These are phyloP conservation scores for Lachnellula occidentalis DNA, from an alignment of 2,329 filamentous ascomycete species.

Conservation along the genomic window DNA sequence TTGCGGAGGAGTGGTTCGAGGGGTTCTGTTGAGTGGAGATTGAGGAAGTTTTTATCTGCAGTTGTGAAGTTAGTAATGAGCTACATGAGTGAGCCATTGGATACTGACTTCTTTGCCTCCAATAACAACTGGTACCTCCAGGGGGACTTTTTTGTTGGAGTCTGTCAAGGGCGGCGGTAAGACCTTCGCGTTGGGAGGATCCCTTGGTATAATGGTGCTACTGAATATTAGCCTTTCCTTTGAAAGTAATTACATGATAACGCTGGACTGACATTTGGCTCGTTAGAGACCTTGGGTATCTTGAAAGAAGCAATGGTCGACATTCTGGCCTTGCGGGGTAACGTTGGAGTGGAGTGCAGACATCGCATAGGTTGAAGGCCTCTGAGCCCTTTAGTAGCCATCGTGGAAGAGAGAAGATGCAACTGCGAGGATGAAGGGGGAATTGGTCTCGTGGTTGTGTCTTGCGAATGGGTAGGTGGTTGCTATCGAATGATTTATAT, in stretches of 20 bases:
- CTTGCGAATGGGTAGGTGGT: not conserved
- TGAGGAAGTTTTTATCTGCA: slow-evolving; percentile 60
- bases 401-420: slow-evolving; percentile 4
- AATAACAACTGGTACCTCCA: slow-evolving; percentile 78
- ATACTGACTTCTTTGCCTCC: slow-evolving; percentile 70
- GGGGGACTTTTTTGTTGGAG: slow-evolving; percentile 63
- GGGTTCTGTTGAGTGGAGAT: slow-evolving; percentile 74
- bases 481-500: not conserved
- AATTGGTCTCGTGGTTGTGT: not conserved
- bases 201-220: slow-evolving; percentile 88
- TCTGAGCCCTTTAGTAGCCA: slow-evolving; percentile 23
- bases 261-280: slow-evolving; percentile 77
- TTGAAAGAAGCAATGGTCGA: slow-evolving; percentile 69
- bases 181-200: slow-evolving; percentile 69
- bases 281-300: slow-evolving; percentile 80
- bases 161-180: slow-evolving; percentile 67
- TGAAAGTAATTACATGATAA: not conserved
- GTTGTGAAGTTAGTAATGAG: not conserved
- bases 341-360: slow-evolving; percentile 13
- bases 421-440: not conserved
- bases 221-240: slow-evolving; percentile 12
- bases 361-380: slow-evolving; percentile 18
- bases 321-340: slow-evolving; percentile 26
- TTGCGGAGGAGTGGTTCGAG: slow-evolving; percentile 65
- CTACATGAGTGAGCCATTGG: not conserved